These are phyloP conservation scores for Kewa caespitosa DNA, from an alignment of 179 eudicot species.

Conservation along the genomic window DNA sequence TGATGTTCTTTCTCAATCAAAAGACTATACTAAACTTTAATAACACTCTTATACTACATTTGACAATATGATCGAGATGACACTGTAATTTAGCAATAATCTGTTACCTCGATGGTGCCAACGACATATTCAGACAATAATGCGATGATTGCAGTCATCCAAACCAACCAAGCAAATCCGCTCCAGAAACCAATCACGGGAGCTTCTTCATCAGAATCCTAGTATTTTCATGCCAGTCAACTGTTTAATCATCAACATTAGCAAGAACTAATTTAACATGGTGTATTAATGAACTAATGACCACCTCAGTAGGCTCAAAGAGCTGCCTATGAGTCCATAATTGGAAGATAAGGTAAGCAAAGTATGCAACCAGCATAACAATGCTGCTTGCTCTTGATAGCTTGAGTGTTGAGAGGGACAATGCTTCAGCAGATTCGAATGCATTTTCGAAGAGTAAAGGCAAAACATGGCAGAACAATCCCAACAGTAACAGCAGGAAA, in stretches of 20 bases:
- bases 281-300: too few species aligned
- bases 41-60: too few species aligned
- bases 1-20: too few species aligned
- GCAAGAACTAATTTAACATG: too few species aligned
- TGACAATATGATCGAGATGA: too few species aligned
- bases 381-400: constrained; percentile 76
- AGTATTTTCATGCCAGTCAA: background rate
- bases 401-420: constrained; percentile 33
- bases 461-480: constrained; percentile 68
- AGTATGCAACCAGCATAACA: constrained; percentile 70
- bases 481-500: constrained; percentile 61
- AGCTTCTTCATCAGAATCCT: constrained; percentile 47
- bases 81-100: too few species aligned
- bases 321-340: constrained; percentile 82
- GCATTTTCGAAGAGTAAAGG: constrained; percentile 56
- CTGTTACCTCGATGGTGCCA: constrained; percentile 93
- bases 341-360: constrained; percentile 76
- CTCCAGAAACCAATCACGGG: constrained; percentile 78
- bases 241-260: background rate
- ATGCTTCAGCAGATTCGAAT: constrained; percentile 18
- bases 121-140: constrained; percentile 74
- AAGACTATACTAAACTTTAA: too few species aligned
- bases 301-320: constrained; percentile 70
- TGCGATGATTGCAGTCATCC: constrained; percentile 75
- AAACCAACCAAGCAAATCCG: constrained; percentile 64